Evolutionary conservation across 495 filamentous ascomycete species (phyloP), one percentile per base, ranked within the genome.

Genomic region (Glutinoglossum americanum): DNA sequence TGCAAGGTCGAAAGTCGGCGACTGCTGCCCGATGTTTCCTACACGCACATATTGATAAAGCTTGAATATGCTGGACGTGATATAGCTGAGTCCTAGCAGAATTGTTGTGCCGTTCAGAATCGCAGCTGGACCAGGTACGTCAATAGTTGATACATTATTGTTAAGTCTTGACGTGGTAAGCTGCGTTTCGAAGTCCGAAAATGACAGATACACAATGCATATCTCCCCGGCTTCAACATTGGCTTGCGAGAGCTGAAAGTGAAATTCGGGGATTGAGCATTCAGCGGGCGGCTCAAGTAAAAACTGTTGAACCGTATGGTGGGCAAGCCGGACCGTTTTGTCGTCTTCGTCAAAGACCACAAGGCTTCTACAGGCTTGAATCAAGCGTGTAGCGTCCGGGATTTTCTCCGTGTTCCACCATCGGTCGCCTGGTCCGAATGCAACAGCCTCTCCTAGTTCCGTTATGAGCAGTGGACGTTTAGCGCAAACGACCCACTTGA

Each of bases 391-490:
- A 0, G 44, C 13, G 41, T 58, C 53, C 13, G 60, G 54, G 8
- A 61, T 47, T 5, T 59, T 55, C 5, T 59, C 39, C 0, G 30
- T 1, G 17, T 63, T 39, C 3, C 63, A 47, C 25, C 54, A 56
- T 26, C 23, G 51, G 25, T 66, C 59, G 0, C 15, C 51, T 15
- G 41, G 44, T 8, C 58, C 51, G 26, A 66, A 33, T 19, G 58
- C 59, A 1, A 64, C 54, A 8, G 64, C 64, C 51, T 66, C 63
- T 49, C 57, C 47, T 7, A 66, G 57, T 41, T 66, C 64, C 9
- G 56, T 48, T 3, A 64, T 39, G 0, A 35, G 44, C 15, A 66
- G 28, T n/a, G 64, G 63, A 6, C 64, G 61, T 44, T 57, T 45
- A 1, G 59, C 62, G 28, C 54, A 58, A 8, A 30, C 32, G 7